Evolutionary conservation across 345 rosid species (phyloP).

Genomic region (Rhizophora mangle): DNA sequence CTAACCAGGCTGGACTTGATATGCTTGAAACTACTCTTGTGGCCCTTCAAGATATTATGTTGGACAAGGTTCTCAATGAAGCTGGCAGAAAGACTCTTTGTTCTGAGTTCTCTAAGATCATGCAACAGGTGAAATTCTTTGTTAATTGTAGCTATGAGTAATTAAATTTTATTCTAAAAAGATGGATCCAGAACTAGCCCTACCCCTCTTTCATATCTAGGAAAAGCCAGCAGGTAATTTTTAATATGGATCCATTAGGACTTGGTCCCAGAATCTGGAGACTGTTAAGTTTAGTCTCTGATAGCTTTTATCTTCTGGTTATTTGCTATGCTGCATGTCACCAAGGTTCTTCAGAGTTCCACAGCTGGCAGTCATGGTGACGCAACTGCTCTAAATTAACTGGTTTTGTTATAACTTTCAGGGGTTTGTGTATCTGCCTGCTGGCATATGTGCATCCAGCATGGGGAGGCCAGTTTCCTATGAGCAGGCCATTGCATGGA

Average conservation of each 20-base stretch:
- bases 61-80: slow-evolving; percentile 83
- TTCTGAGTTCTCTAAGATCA: slow-evolving; percentile 77
- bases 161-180: background rate
- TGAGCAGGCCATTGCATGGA: slow-evolving; percentile 92
- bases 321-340: too few relatives aligned
- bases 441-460: slow-evolving; percentile 90
- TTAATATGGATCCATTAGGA: too few relatives aligned
- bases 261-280: too few relatives aligned
- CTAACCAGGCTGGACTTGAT: slow-evolving; percentile 96
- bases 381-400: background rate
- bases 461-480: slow-evolving; percentile 93
- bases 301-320: background rate
- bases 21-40: slow-evolving; percentile 96
- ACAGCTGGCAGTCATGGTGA: too few relatives aligned
- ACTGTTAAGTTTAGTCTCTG: too few relatives aligned
- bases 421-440: slow-evolving; percentile 83
- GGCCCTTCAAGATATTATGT: slow-evolving; percentile 87
- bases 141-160: background rate
- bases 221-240: too few relatives aligned
- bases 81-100: slow-evolving; percentile 70
- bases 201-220: too few relatives aligned
- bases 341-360: background rate
- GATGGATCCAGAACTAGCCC: too few relatives aligned
- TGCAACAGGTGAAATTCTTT: slow-evolving; percentile 74
- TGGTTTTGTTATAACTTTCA: slow-evolving; percentile 17